Evolutionary conservation across 148 eudicot genomes (phyloP).

Genomic region (Polygonum maritimum): DNA sequence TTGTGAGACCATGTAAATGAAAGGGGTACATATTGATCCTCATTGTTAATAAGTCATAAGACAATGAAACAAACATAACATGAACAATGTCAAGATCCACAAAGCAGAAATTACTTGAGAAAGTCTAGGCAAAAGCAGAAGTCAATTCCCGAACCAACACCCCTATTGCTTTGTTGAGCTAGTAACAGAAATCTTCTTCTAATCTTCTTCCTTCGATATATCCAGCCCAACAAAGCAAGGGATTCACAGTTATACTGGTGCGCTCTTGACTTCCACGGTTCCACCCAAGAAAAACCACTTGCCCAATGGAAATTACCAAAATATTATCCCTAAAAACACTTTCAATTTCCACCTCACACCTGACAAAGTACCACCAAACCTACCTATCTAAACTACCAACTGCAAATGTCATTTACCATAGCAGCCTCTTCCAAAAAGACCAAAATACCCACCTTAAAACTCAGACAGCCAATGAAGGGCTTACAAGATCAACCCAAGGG

Average conservation of each 20-base stretch:
- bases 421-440: background rate
- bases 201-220: background rate
- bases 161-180: slow-evolving; percentile 6
- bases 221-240: slow-evolving; percentile 8
- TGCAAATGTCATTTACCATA: background rate
- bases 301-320: background rate
- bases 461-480: background rate
- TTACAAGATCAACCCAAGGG: background rate
- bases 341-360: background rate
- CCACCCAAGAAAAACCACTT: background rate
- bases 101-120: background rate
- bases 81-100: background rate
- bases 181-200: background rate
- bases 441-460: background rate
- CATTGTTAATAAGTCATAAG: background rate
- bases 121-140: slow-evolving; percentile 10
- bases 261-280: slow-evolving; percentile 13
- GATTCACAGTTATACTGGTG: slow-evolving; percentile 2
- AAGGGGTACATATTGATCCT: too few species aligned
- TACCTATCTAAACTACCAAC: background rate
- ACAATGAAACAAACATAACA: background rate
- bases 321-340: background rate
- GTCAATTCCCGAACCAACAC: slow-evolving; percentile 15
- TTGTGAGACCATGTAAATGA: too few species aligned
- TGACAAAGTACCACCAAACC: background rate